Base-by-base conservation (phyloP, 768 basidiomycete species). In the Boletus eberwhitei region DNA sequence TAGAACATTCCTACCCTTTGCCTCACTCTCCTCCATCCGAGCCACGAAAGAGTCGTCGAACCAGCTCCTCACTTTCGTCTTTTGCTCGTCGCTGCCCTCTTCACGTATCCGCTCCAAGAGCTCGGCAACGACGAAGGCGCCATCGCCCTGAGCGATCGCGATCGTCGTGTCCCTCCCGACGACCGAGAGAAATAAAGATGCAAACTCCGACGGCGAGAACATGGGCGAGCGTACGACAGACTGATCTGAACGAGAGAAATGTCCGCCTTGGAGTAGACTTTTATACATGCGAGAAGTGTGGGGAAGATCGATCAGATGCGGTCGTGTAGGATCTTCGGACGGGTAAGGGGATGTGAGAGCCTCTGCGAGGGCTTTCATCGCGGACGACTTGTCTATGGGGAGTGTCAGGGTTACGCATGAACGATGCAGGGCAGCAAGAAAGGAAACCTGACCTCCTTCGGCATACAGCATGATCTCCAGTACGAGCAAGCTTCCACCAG, bases 261-360 rank as follows among this genome's bases (percentile, higher is more conserved):
- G 93, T 0, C 94, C 94, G 6, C 94, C 94, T 66, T 95, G 92
- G 1, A 97, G 77, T 7, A 97, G 82, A 7, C 84, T 85, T 68
- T 97, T 97, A 79, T 92, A 95, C 46, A 94, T 65, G 38, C 94
- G 80, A 4, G 90, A 87, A 1, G 87, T 82, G 62, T 93, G 91
- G 1, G 92, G 83, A 13, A 93, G 78, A 64, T 95, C 87, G 54
- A 95, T 87, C 16, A 81, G 79, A 70, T 93, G 90, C 0, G 80
- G 77, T 12, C 66, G 67, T 12, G 74, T 54, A 0, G 75, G 53
- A 48, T 84, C 81, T 6, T 75, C 63, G 21, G 82, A 77, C 0
- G 86, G 83, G 65, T 87, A 85, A 6, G 83, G 74, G 2, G 71
- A 62, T 2, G 79, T 69, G 19, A 93, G 75, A 0, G 83, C 78